Evolutionary conservation across 352 stramenopile genomes (phyloP), one percentile per base, ranked within the genome.

Genomic region (Phytophthora citrophthora): DNA sequence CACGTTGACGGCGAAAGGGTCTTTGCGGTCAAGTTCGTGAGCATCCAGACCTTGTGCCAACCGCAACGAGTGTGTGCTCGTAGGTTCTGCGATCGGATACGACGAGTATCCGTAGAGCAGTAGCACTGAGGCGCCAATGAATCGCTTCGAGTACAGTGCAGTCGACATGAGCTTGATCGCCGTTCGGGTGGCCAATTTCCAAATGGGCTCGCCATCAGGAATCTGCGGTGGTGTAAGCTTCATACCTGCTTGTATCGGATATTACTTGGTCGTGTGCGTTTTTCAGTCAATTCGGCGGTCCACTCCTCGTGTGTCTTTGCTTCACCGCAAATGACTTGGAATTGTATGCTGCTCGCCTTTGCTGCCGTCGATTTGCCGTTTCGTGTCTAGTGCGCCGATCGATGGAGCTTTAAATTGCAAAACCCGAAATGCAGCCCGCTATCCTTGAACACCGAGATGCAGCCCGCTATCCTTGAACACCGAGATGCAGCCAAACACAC

Each of bases 1-100:
- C 31, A 91, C 78, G 29, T 92, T 85, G 36, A 82, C 40, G 12
- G 85, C 84, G 48, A 93, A 93, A 2, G 78, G 54, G 47, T 93
- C 86, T 5, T 64, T 64, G 0, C 65, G 65, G 16, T 86, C 73
- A 45, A 95, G 62, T 56, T 83, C 54, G 23, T 90, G 68, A 7
- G 80, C 78, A 45, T 91, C 74, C 4, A 77, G 36, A 4, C 76
- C 84, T 27, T 91, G 72, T 5, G 83, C 83, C 23, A 91, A 64
- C 31, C 74, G 76, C 11, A 92, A 61, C 23, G 83, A 87, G 61
- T 78, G 77, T 26, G 68, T 52, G 49, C 82, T 92, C 1, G 80
- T 91, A 20, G 86, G 86, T 26, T 84, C 58, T 0, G 74, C 79
- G 29, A 92, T 62, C 34, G 86, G 81, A 53, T 88, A 90, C 23